Evolutionary conservation across 305 asterid species (phyloP).

Genomic region (Fraxinus ornus): DNA sequence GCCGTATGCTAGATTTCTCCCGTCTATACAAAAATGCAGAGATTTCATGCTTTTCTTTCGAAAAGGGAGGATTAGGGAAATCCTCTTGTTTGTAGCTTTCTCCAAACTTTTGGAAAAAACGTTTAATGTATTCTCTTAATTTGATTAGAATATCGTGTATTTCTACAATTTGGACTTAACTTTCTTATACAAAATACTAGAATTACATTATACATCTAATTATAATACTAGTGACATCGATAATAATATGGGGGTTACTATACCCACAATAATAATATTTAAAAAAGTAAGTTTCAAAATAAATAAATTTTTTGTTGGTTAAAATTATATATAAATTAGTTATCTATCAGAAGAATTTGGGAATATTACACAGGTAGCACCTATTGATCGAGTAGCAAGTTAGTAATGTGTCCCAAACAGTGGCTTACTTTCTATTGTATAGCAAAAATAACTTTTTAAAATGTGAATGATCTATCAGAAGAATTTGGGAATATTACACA

Average conservation of each 20-base stretch:
- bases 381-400: not conserved
- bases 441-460: not conserved
- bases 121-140: not conserved
- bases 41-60: no score
- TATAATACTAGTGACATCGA: not conserved
- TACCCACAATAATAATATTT: not conserved
- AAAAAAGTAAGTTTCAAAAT: not conserved
- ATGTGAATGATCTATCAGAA: not conserved
- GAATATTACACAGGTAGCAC: not conserved
- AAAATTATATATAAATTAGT: not conserved
- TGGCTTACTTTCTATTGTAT: not conserved
- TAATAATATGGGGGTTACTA: not conserved
- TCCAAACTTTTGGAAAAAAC: not conserved
- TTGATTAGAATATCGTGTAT: not conserved
- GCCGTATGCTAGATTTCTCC: not conserved
- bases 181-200: not conserved
- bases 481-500: not conserved
- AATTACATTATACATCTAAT: not conserved
- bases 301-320: not conserved
- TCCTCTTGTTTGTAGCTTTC: not conserved
- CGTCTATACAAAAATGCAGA: not conserved
- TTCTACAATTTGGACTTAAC: not conserved
- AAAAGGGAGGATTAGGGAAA: no score
- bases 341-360: not conserved
- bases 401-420: not conserved